Base-by-base conservation (phyloP, 2,329 filamentous ascomycete species). In the Clonostachys solani region DNA sequence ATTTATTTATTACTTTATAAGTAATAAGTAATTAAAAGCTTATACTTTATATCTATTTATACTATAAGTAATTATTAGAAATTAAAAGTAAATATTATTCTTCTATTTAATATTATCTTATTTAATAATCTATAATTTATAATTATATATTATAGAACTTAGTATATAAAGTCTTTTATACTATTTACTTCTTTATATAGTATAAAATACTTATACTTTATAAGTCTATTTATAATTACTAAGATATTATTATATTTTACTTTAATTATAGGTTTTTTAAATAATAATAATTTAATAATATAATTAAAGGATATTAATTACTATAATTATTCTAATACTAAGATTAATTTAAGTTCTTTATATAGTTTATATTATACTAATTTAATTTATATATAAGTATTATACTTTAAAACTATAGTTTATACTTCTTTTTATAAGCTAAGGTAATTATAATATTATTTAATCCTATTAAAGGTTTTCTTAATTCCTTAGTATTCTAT, bases 51-150 rank as follows among this genome's bases (percentile, higher is more conserved):
- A 41, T 41, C 18, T 10, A 17, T 13, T 41, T 13, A 13, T 13
- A 41, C 18, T 41, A 41, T 40, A 40, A 37, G 18, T 37, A 40
- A 45, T 19, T 15, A 40, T 37, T 33, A 37, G 29, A 40, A 17
- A 9, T 37, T 40, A 18, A 23, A 33, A 40, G n/a, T 45, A 40
- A 18, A 45, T 37, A 40, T 19, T 18, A 13, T 40, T 40, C 16
- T 40, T 18, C 40, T 18, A 17, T 18, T 34, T 44, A 34, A 44
- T 34, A n/a, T 44, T 35, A 44, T 44, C n/a, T 10, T 36, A 18
- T 36, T 35, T 44, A 16, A 44, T 44, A 44, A 16, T 44, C 17
- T 17, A 34, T 36, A 35, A 44, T 45, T 40, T 40, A 40, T 23
- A 12, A 45, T 45, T 37, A 15, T 45, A 45, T 10, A 33, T 45